These are phyloP conservation scores for Jatropha podagrica DNA, from an alignment of 441 rosid species.

Conservation along the genomic window DNA sequence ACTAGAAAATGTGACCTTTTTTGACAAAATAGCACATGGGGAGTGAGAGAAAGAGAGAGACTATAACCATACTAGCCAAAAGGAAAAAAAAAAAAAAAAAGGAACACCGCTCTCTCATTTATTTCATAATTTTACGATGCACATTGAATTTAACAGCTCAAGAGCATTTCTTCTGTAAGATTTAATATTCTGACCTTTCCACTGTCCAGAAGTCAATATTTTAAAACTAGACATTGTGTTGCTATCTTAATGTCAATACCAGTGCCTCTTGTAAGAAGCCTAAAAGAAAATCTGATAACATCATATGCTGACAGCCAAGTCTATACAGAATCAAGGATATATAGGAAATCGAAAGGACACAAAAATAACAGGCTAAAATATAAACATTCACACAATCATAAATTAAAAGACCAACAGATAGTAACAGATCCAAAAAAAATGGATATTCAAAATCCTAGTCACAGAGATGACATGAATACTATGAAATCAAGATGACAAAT, in stretches of 20 bases:
- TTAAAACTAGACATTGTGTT: neutral
- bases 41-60: neutral
- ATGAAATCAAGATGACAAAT: neutral
- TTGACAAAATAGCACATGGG: conserved; percentile 6
- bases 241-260: neutral
- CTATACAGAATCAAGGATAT: neutral
- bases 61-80: conserved; percentile 2
- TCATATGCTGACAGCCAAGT: neutral
- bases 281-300: neutral
- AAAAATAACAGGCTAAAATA: neutral
- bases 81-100: too few relatives aligned
- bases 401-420: neutral
- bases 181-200: neutral
- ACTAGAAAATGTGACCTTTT: conserved; percentile 23
- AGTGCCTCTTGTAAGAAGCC: neutral
- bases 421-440: conserved; percentile 1
- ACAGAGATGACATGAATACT: neutral
- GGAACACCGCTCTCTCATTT: neutral
- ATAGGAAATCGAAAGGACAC: neutral
- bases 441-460: neutral
- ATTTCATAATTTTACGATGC: neutral
- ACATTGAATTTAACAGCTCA: neutral
- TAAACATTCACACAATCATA: neutral
- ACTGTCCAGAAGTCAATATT: neutral
- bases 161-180: conserved; percentile 2